Percentiles rank a stretch among this genome's conserved stretches.
phyloP scores from a whole-genome alignment of 805 yeast species.

The Yarrowia sp. region DNA sequence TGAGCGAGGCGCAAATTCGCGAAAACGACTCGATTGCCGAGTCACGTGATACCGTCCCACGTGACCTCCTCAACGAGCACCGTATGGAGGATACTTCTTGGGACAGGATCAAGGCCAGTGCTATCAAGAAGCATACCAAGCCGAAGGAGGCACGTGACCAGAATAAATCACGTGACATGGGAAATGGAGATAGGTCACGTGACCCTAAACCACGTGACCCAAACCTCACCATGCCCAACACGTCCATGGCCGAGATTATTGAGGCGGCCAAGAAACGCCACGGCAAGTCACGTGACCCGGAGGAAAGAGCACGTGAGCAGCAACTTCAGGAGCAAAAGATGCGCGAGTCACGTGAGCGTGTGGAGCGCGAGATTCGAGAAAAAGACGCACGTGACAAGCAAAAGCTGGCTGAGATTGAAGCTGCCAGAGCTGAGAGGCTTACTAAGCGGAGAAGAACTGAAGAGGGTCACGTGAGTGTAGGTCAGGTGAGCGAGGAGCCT shows the following conservation, averaged over 20 bases:
- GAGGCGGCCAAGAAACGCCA: neutral
- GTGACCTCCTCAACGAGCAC: conserved; percentile 2
- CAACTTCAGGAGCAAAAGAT: neutral
- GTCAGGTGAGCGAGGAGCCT: neutral
- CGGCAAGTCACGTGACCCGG: neutral
- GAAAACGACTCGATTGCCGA: neutral
- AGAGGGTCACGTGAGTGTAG: conserved; percentile 3
- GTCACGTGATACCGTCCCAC: neutral
- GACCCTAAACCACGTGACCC: neutral
- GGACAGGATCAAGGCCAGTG: neutral
- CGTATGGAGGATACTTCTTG: neutral
- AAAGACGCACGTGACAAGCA: conserved; percentile 5
- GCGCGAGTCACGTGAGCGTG: conserved; percentile 5
- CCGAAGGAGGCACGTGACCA: neutral
- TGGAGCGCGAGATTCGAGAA: conserved; percentile 2
- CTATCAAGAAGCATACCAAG: neutral
- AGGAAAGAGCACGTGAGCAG: neutral
- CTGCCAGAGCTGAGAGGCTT: neutral
- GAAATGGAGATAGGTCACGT: neutral
- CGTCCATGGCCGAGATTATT: conserved; percentile 6
- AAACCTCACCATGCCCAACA: neutral
- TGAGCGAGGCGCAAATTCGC: neutral
- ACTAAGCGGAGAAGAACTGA: neutral
- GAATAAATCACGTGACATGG: neutral
- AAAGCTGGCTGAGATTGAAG: conserved; percentile 5